Evolutionary conservation across 345 rosid species (phyloP).

Genomic region (Heritiera fomes): DNA sequence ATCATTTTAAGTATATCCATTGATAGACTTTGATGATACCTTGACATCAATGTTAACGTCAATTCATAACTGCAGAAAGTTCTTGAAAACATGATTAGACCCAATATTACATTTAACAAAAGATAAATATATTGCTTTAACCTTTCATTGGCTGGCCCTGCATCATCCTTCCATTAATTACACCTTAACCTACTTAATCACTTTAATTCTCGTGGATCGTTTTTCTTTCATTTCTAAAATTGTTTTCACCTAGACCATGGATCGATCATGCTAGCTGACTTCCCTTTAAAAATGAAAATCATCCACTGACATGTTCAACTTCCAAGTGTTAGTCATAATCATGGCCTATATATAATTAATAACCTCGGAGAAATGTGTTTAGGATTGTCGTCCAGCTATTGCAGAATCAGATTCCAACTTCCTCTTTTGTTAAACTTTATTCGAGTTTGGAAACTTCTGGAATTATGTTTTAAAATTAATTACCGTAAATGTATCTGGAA

Average conservation of each 20-base stretch:
- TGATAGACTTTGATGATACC: too few species aligned
- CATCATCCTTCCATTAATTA: neutral
- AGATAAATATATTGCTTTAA: too few species aligned
- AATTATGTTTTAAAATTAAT: neutral
- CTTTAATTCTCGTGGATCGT: neutral
- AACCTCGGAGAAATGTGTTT: neutral
- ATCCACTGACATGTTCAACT: constrained; percentile 8
- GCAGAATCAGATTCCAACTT: constrained; percentile 15
- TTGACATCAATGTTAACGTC: too few species aligned
- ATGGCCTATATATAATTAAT: neutral
- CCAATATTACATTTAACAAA: too few species aligned
- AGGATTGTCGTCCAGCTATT: constrained; percentile 8
- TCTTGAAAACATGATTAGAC: too few species aligned
- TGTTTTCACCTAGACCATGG: neutral
- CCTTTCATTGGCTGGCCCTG: neutral
- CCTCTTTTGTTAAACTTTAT: neutral
- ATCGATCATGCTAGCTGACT: neutral
- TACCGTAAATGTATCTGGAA: neutral
- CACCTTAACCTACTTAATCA: neutral
- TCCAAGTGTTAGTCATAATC: constrained; percentile 2
- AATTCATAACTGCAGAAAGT: too few species aligned
- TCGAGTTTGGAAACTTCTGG: neutral
- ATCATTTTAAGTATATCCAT: too few species aligned
- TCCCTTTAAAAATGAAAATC: neutral
- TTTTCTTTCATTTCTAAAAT: neutral